A percentile compares a stretch with the other conserved stretches of the same genome.
These are phyloP conservation scores for Penicillium oxalicum DNA, from an alignment of 2,329 filamentous ascomycete species.

Conservation along the genomic window DNA sequence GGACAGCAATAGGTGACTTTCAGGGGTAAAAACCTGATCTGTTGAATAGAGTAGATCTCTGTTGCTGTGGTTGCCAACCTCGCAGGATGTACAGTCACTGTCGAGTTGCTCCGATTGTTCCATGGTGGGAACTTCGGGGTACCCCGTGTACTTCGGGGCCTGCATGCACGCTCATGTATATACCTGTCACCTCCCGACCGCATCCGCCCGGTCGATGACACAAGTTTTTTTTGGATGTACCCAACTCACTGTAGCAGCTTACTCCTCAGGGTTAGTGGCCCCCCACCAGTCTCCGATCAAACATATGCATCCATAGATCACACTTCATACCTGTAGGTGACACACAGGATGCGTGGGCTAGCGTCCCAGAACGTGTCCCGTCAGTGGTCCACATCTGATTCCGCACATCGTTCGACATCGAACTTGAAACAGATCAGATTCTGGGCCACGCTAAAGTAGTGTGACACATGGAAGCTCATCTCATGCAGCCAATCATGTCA, in stretches of 20 bases:
- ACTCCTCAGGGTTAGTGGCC: too few species aligned
- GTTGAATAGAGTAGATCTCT: neutral
- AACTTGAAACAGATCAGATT: constrained; percentile 2
- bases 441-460: too few species aligned
- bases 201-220: neutral
- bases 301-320: too few species aligned
- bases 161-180: neutral
- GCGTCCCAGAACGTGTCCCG: neutral
- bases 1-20: neutral
- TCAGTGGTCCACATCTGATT: too few species aligned
- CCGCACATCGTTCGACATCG: neutral
- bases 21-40: neutral
- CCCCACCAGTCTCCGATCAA: too few species aligned
- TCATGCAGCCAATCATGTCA: too few species aligned
- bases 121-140: too few species aligned
- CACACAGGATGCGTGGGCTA: neutral
- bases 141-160: too few species aligned
- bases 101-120: too few species aligned
- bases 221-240: too few species aligned
- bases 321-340: neutral
- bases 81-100: neutral
- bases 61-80: neutral
- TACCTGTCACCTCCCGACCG: neutral
- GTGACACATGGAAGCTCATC: too few species aligned
- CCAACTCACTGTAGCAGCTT: too few species aligned